Evolutionary conservation across 2,329 filamentous ascomycete genomes (phyloP).

Genomic region (Anthostomella pinea): DNA sequence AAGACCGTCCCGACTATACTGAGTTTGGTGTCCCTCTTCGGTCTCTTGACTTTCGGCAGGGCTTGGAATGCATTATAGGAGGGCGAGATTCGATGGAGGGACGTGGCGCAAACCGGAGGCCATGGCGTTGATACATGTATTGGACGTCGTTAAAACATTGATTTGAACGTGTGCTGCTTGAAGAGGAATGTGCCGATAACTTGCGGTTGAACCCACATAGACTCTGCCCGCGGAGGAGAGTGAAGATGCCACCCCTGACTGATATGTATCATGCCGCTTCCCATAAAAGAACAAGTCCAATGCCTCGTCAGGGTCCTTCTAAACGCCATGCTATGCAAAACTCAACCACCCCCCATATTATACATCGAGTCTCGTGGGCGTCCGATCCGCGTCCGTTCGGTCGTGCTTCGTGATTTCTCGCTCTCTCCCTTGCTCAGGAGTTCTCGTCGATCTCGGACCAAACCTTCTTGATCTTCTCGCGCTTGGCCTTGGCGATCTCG

Average conservation of each 20-base stretch:
- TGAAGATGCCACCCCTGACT: slow-evolving; percentile 1
- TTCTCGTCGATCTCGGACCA: slow-evolving; percentile 79
- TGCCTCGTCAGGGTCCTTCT: too few relatives aligned
- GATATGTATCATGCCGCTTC: too few relatives aligned
- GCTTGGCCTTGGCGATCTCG: slow-evolving; percentile 65
- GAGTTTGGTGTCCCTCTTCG: slow-evolving; percentile 75
- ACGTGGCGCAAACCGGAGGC: not conserved
- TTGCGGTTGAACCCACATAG: too few relatives aligned
- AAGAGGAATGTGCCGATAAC: too few relatives aligned
- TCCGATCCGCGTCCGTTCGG: not conserved
- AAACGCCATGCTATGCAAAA: slow-evolving; percentile 17
- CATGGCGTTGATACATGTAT: slow-evolving; percentile 3
- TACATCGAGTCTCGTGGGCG: slow-evolving; percentile 2
- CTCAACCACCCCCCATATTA: slow-evolving; percentile 1
- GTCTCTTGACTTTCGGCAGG: slow-evolving; percentile 74
- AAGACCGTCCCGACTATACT: slow-evolving; percentile 84
- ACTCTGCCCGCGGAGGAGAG: slow-evolving; percentile 1
- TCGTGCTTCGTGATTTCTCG: not conserved
- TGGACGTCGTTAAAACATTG: too few relatives aligned
- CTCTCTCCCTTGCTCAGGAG: slow-evolving; percentile 40
- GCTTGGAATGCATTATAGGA: slow-evolving; percentile 52
- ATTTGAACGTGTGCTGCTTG: too few relatives aligned
- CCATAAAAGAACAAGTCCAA: too few relatives aligned
- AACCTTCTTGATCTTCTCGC: slow-evolving; percentile 69
- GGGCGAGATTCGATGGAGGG: slow-evolving; percentile 4